Evolutionary conservation across 768 basidiomycete genomes (phyloP).

Genomic region (Leccinum aurantiacum): DNA sequence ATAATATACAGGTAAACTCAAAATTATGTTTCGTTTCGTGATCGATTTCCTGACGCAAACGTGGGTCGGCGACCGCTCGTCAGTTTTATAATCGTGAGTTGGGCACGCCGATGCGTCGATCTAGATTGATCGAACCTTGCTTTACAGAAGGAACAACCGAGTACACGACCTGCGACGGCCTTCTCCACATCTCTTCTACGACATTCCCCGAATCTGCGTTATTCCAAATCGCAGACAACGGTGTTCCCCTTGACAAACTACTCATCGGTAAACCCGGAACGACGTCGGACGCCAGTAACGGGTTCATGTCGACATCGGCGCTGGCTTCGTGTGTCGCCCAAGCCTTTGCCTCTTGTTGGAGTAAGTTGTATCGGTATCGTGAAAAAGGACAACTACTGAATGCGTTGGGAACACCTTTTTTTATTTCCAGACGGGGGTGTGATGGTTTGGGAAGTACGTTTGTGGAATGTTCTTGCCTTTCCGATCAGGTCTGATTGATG

Average conservation of each 20-base stretch:
- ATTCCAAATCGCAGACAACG: background rate
- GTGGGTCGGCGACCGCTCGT: background rate
- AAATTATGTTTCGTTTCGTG: background rate
- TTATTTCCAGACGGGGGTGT: background rate
- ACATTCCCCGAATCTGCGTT: background rate
- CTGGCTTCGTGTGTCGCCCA: conserved; percentile 59
- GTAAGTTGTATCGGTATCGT: background rate
- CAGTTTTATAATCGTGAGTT: conserved; percentile 18
- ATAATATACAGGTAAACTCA: background rate
- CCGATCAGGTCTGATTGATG: background rate
- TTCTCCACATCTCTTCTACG: background rate
- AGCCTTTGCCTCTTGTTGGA: conserved; percentile 26
- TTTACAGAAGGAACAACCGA: conserved; percentile 33
- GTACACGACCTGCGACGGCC: conserved; percentile 26
- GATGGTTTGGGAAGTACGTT: background rate
- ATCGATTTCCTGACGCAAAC: background rate
- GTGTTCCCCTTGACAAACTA: conserved; percentile 60
- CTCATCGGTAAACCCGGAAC: conserved; percentile 50
- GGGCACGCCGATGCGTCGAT: background rate
- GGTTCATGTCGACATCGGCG: conserved; percentile 51
- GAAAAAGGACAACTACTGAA: background rate
- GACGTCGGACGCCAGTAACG: conserved; percentile 47
- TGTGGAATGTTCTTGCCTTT: background rate
- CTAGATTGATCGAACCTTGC: background rate
- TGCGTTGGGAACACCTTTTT: background rate